These are phyloP conservation scores for Aegle marmelos DNA, from an alignment of 345 rosid species.

Conservation along the genomic window DNA sequence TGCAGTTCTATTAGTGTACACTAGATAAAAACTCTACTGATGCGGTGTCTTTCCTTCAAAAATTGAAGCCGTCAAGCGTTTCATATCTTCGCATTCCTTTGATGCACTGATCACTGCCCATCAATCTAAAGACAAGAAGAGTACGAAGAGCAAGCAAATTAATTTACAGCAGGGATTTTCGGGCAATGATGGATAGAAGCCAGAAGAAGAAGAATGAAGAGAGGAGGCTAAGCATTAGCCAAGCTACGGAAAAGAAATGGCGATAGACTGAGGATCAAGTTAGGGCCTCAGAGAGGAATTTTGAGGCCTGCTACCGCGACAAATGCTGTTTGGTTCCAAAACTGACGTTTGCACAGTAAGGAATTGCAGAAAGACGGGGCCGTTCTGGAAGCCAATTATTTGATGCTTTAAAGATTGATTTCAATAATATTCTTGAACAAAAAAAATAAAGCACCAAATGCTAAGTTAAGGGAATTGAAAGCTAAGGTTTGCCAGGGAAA, in stretches of 20 bases:
- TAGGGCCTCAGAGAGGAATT: slow-evolving; percentile 58
- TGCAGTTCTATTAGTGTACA: background rate
- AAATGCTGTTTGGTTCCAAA: slow-evolving; percentile 76
- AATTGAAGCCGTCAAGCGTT: slow-evolving; percentile 31
- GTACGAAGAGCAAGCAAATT: slow-evolving; percentile 29
- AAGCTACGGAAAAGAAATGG: slow-evolving; percentile 49
- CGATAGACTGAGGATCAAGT: slow-evolving; percentile 46
- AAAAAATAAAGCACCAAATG: slow-evolving; percentile 36
- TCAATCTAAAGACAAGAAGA: slow-evolving; percentile 31
- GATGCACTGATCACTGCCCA: slow-evolving; percentile 28
- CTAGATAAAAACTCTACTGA: too few relatives aligned
- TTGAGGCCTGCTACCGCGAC: slow-evolving; percentile 60
- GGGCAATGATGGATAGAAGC: slow-evolving; percentile 47
- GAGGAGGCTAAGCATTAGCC: slow-evolving; percentile 25
- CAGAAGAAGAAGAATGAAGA: slow-evolving; percentile 46
- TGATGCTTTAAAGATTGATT: slow-evolving; percentile 45
- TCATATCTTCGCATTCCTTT: slow-evolving; percentile 33
- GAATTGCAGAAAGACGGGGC: slow-evolving; percentile 55
- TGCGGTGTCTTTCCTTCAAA: background rate
- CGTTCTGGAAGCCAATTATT: slow-evolving; percentile 31
- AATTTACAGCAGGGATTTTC: slow-evolving; percentile 52
- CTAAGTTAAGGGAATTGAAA: slow-evolving; percentile 52
- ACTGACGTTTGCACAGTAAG: slow-evolving; percentile 66
- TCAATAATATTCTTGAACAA: slow-evolving; percentile 31
- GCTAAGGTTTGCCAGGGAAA: slow-evolving; percentile 33